Conservation (phyloP, 148 eudicot species). For the Salicornia ramosissima region DNA sequence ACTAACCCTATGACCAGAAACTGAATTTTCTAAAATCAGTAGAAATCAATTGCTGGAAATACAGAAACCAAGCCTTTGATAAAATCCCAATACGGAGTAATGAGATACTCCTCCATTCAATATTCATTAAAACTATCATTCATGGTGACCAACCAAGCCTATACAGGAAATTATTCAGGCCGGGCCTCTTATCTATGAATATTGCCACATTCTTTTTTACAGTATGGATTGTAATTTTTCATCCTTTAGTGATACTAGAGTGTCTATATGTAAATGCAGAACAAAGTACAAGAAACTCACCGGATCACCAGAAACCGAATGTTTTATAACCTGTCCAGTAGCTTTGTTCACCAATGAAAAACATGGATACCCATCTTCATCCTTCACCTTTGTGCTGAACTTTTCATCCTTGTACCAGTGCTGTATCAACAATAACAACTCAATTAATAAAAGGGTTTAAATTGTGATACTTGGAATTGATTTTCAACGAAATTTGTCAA, state of each 20-base stretch:
- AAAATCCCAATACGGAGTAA: neutral
- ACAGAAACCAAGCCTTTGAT: neutral
- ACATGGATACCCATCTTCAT: conserved; percentile 67
- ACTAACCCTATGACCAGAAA: too few relatives aligned
- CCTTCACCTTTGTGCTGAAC: conserved; percentile 67
- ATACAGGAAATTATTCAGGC: neutral
- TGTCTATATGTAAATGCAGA: neutral
- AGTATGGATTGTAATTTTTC: too few relatives aligned
- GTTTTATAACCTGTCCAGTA: conserved; percentile 80
- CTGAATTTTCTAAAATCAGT: too few relatives aligned
- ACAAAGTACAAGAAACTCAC: conserved; percentile 33
- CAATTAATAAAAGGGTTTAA: neutral
- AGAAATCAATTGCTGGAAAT: too few relatives aligned
- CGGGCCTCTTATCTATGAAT: neutral
- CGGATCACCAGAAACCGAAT: conserved; percentile 63
- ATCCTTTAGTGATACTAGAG: neutral
- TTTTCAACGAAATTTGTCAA: too few relatives aligned
- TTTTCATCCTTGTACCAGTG: conserved; percentile 89
- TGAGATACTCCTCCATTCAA: too few relatives aligned
- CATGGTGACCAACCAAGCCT: neutral
- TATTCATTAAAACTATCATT: too few relatives aligned
- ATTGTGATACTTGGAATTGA: too few relatives aligned
- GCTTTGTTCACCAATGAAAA: conserved; percentile 74
- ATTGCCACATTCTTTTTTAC: neutral
- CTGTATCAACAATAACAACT: conserved; percentile 27